Percentiles rank a stretch among this genome's conserved stretches.
Conservation (phyloP, 208 protist genomes). For the Leishmania gerbilli region DNA sequence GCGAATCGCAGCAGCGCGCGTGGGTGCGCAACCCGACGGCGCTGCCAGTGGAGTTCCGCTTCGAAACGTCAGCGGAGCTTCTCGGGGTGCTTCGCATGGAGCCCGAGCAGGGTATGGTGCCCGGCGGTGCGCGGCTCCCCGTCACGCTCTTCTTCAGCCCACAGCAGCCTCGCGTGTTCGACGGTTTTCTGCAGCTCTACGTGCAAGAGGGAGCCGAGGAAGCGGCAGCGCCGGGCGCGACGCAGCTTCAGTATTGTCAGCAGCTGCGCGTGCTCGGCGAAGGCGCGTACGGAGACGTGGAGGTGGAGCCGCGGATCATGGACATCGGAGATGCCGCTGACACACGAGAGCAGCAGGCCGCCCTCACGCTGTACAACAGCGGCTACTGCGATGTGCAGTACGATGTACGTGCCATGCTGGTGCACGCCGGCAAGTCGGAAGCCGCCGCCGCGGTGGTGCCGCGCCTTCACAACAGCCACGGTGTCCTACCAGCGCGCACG, state of each 20-base stretch:
- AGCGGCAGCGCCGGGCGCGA: not conserved
- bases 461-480: slow-evolving; percentile 54
- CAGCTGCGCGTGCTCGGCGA: slow-evolving; percentile 54
- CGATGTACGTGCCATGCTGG: slow-evolving; percentile 62
- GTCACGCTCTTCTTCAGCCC: slow-evolving; percentile 70
- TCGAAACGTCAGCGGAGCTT: slow-evolving; percentile 48
- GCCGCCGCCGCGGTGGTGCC: slow-evolving; percentile 29
- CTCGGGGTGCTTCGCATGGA: slow-evolving; percentile 59
- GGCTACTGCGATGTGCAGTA: slow-evolving; percentile 76
- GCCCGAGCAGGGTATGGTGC: slow-evolving; percentile 61
- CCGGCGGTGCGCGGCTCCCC: slow-evolving; percentile 40
- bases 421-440: not conserved
- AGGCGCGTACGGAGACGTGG: slow-evolving; percentile 68
- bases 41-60: slow-evolving; percentile 66
- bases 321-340: slow-evolving; percentile 60
- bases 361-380: slow-evolving; percentile 89
- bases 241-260: slow-evolving; percentile 32
- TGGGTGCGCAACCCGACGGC: slow-evolving; percentile 80
- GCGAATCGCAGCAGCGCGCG: slow-evolving; percentile 42
- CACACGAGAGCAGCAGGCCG: slow-evolving; percentile 50
- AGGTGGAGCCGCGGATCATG: slow-evolving; percentile 77
- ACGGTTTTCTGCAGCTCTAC: slow-evolving; percentile 57
- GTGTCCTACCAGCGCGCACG: slow-evolving; percentile 80
- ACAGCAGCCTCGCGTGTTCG: slow-evolving; percentile 43
- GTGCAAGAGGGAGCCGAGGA: slow-evolving; percentile 34